Conservation (phyloP, 805 yeast species). For the Saturnispora hagleri region DNA sequence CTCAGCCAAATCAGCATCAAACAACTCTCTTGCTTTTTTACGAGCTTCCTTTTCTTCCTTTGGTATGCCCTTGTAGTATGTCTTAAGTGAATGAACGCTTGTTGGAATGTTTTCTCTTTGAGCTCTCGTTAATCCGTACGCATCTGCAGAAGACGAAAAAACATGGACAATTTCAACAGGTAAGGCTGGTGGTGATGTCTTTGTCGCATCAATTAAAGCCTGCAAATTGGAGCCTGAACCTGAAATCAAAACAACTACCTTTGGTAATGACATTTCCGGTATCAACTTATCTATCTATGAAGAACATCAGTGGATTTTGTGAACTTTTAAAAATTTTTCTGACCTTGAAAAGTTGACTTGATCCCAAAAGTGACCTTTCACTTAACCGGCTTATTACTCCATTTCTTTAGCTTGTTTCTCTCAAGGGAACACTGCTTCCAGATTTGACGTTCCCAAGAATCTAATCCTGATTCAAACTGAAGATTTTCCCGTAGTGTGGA, state of each 20-base stretch:
- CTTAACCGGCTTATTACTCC: not conserved
- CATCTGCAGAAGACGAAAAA: constrained; percentile 76
- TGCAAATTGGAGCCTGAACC: constrained; percentile 96
- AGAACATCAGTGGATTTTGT: not conserved
- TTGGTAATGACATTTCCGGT: constrained; percentile 7
- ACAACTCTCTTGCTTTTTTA: constrained; percentile 50
- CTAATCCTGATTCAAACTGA: constrained; percentile 53
- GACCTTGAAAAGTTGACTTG: not conserved
- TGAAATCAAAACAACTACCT: constrained; percentile 73
- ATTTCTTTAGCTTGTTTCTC: not conserved
- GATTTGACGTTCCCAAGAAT: constrained; percentile 62
- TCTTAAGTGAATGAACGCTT: constrained; percentile 57
- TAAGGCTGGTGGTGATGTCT: constrained; percentile 24
- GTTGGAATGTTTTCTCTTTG: constrained; percentile 60
- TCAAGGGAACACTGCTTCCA: constrained; percentile 40
- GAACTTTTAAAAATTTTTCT: not conserved
- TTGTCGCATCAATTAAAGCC: constrained; percentile 75
- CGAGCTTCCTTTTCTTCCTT: constrained; percentile 58
- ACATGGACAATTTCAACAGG: constrained; percentile 57
- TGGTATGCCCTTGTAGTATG: constrained; percentile 66
- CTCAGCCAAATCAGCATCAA: constrained; percentile 72
- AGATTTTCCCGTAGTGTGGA: constrained; percentile 17
- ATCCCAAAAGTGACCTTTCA: not conserved
- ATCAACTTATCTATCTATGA: not conserved
- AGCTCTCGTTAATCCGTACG: constrained; percentile 84